Conservation (phyloP, 2,329 filamentous ascomycete species). For the Fusarium siculi region DNA sequence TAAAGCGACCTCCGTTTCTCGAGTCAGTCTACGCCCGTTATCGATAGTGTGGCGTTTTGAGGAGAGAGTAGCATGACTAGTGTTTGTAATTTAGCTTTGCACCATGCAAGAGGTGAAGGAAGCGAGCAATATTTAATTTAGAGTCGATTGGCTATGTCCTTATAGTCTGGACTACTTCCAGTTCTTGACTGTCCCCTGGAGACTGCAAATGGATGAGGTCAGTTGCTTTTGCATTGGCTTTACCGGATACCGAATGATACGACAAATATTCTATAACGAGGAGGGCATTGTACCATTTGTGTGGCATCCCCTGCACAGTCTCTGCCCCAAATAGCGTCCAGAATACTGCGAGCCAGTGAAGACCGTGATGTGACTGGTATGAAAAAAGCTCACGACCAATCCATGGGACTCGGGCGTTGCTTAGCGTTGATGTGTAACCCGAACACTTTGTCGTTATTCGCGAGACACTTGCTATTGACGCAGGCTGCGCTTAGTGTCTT, state of each 20-base stretch:
- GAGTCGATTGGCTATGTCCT: too few species aligned
- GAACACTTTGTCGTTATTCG: background rate
- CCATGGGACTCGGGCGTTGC: background rate
- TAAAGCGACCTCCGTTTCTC: background rate
- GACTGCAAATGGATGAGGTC: accelerated
- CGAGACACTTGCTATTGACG: background rate
- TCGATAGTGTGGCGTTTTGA: background rate
- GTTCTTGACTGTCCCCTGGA: background rate
- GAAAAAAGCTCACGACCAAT: background rate
- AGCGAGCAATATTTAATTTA: background rate
- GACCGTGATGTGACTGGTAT: background rate
- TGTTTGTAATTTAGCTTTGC: background rate
- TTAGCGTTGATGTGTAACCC: background rate
- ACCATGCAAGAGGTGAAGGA: background rate
- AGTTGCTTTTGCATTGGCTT: too few species aligned
- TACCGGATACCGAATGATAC: background rate
- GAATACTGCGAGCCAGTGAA: background rate
- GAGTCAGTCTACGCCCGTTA: constrained; percentile 4
- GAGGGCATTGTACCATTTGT: background rate
- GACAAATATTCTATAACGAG: accelerated
- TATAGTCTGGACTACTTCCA: background rate
- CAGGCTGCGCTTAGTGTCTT: background rate
- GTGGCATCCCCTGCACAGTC: background rate
- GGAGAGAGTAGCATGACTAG: background rate
- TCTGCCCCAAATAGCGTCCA: background rate